Evolutionary conservation across 2,329 filamentous ascomycete genomes (phyloP).

Genomic region (Paracoccidioides brasiliensis): DNA sequence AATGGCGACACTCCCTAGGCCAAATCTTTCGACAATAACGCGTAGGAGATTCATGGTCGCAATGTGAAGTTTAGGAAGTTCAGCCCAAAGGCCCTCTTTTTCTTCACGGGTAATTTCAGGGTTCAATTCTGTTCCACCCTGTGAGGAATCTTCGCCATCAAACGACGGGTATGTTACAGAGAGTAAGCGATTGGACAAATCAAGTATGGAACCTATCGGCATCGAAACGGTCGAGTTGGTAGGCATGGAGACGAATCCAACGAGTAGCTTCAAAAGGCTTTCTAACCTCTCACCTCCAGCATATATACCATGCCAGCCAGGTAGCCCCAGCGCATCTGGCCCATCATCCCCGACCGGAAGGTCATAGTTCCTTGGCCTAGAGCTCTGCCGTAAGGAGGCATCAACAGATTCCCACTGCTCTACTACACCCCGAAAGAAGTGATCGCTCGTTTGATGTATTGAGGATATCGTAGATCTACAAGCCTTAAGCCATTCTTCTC

Average conservation of each 20-base stretch:
- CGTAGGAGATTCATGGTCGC: slow-evolving; percentile 53
- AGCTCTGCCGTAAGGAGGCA: slow-evolving; percentile 23
- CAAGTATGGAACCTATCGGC: slow-evolving; percentile 53
- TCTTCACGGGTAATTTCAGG: slow-evolving; percentile 66
- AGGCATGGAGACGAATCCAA: slow-evolving; percentile 47
- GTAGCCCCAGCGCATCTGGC: slow-evolving; percentile 39
- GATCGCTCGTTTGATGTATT: slow-evolving; percentile 59
- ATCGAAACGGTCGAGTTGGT: slow-evolving; percentile 55
- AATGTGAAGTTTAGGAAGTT: slow-evolving; percentile 61
- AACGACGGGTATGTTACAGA: slow-evolving; percentile 45
- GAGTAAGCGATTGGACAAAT: slow-evolving; percentile 57
- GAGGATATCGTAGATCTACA: slow-evolving; percentile 49
- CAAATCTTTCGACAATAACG: slow-evolving; percentile 46
- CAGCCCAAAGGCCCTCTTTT: slow-evolving; percentile 61
- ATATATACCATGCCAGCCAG: slow-evolving; percentile 60
- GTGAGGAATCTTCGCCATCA: slow-evolving; percentile 23
- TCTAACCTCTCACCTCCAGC: slow-evolving; percentile 58
- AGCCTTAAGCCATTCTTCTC: slow-evolving; percentile 64
- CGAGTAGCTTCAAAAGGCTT: slow-evolving; percentile 52
- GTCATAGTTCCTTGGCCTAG: slow-evolving; percentile 25
- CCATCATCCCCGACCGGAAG: slow-evolving; percentile 26
- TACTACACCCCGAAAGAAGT: slow-evolving; percentile 62
- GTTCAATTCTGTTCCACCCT: slow-evolving; percentile 49
- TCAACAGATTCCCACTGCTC: slow-evolving; percentile 68
- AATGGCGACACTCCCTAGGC: slow-evolving; percentile 44